Conservation (phyloP, 306 rosid species). For the Cucurbita pepo region DNA sequence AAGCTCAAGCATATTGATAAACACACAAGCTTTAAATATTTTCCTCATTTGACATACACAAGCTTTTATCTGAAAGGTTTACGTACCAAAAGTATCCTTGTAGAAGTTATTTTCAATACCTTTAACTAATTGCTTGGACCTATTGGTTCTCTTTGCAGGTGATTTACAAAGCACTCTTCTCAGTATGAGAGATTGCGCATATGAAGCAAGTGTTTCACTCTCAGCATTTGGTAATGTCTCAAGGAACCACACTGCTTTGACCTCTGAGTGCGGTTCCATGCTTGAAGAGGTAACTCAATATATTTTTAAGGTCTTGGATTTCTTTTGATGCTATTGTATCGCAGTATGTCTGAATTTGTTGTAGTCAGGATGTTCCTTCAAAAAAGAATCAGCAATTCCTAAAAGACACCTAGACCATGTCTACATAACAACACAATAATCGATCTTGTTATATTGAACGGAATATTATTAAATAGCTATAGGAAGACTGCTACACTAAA, state of each 20-base stretch:
- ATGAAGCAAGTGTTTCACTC: conserved; percentile 59
- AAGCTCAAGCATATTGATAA: background rate
- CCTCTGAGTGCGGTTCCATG: conserved; percentile 97
- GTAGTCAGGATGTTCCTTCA: background rate
- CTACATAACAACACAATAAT: background rate
- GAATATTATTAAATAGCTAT: no score
- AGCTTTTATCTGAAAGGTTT: background rate
- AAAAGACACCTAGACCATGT: background rate
- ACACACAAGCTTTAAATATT: conserved; percentile 2
- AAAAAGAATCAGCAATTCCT: background rate
- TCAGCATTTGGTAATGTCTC: conserved; percentile 54
- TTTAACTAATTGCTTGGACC: conserved; percentile 5
- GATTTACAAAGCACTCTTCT: conserved; percentile 68
- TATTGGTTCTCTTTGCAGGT: conserved; percentile 26
- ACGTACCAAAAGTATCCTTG: background rate
- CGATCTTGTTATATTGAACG: background rate
- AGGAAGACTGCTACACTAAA: no score
- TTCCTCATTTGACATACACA: background rate
- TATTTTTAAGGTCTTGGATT: background rate
- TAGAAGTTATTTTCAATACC: background rate
- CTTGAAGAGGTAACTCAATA: conserved; percentile 63
- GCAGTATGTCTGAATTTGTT: background rate
- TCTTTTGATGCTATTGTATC: background rate
- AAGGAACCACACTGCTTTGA: conserved; percentile 73
- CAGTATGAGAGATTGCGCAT: conserved; percentile 77